Conservation (phyloP, 805 yeast species). For the Metschnikowia sp. region DNA sequence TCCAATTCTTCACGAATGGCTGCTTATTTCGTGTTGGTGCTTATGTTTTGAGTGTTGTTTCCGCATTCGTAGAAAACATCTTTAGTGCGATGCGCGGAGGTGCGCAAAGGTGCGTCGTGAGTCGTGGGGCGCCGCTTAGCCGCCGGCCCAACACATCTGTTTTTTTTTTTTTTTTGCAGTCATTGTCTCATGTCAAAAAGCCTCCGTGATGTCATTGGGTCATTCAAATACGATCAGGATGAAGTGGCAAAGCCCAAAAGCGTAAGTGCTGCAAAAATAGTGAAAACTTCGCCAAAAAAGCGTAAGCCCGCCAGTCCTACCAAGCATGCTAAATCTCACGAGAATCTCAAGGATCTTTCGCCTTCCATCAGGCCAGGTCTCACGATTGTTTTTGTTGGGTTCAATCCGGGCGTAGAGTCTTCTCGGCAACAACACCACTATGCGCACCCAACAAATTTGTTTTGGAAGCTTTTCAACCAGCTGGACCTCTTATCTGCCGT, state of each 20-base stretch:
- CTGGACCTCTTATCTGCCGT: slow-evolving; percentile 39
- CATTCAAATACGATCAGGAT: slow-evolving; percentile 8
- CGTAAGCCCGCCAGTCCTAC: background rate
- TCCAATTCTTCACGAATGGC: background rate
- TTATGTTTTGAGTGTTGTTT: background rate
- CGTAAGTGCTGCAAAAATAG: background rate
- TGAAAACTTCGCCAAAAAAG: background rate
- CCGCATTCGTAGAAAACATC: background rate
- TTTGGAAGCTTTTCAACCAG: slow-evolving; percentile 63
- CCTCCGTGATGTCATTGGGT: slow-evolving; percentile 9
- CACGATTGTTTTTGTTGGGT: slow-evolving; percentile 59
- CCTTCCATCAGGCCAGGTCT: slow-evolving; percentile 30
- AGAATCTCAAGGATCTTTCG: slow-evolving; percentile 23
- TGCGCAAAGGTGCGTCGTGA: slow-evolving; percentile 9
- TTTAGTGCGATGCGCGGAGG: background rate
- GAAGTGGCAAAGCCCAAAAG: background rate
- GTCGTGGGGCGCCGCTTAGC: slow-evolving; percentile 1
- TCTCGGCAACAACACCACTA: slow-evolving; percentile 62
- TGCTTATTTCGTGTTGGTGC: too few species aligned
- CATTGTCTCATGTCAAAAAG: background rate
- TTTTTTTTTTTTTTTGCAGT: background rate
- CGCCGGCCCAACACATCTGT: background rate
- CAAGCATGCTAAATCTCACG: background rate
- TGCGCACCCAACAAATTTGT: slow-evolving; percentile 65
- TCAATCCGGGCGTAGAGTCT: slow-evolving; percentile 67